Base-by-base conservation (phyloP, 2,329 filamentous ascomycete species). In the Cadophora gregata region DNA sequence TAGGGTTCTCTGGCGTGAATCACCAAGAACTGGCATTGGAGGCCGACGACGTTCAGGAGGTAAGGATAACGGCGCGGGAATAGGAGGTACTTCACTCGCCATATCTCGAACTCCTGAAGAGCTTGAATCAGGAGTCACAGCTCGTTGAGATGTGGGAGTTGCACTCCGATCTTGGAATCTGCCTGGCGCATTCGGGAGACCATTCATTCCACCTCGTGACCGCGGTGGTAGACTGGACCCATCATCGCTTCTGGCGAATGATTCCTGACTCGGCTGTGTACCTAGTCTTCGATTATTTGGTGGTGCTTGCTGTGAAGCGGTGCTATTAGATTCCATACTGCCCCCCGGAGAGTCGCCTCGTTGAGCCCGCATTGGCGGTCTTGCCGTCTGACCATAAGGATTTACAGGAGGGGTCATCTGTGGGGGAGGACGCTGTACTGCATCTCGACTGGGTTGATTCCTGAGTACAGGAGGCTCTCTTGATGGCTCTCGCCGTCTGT, bases 21-120 rank as follows among this genome's bases (percentile, higher is more conserved):
- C 72, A 12, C 65, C 70, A 62, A 75, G 25, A 47, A 65, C 72
- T 65, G 72, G 73, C 67, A 78, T 74, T 53, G 76, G 76, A 42
- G 77, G 77, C 61, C 76, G 73, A 10, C 77, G 73, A 66, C 76
- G 66, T 65, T 78, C 77, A 0, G 76, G 75, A 47, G 75, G 74
- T 21, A 74, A 62, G 1, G 74, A 59, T 62, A 75, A 59, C 24
- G 75, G 74, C 29, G 72, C 71, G 21, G 76, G 75, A 38, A 77
- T 64, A 38, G 74, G 73, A 51, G 76, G 75, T 19, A 71, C 61
- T 51, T 76, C 73, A 51, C 64, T 69, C 31, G 53, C 42, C 9
- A 56, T 48, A 21, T 74, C 74, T 67, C 62, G 73, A 19, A 31
- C 53, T 29, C 59, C 65, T 21, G 72, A 64, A 56, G 72, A 71